Base-by-base conservation (phyloP, 1,139 yeast genomes). In the Scheffersomyces stambukii region DNA sequence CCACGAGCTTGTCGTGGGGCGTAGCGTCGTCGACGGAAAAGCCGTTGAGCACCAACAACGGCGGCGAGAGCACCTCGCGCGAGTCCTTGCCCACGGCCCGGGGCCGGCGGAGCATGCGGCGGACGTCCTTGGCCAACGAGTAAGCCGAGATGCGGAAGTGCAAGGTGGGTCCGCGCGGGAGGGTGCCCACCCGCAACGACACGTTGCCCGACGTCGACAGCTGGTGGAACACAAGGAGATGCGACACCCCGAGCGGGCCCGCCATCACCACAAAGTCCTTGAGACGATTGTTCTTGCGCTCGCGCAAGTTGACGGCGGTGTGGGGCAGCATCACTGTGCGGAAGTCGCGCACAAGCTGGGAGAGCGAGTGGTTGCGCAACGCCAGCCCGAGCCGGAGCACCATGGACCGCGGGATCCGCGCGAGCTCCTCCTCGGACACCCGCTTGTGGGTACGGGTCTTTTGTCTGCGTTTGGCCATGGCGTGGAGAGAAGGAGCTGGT, bases 221-320 rank as follows among this genome's bases (percentile, higher is more conserved):
- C 51, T 86, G 95, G 40, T 89, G 81, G 61, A 91, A 88, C 15
- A 91, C 67, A 60, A 91, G 76, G 50, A 93, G 58, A 55, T 91
- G 96, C 6, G 91, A 71, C 9, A 93, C 96, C 20, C 96, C 95
- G 30, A 91, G 66, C 6, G 98, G 97, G 4, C 98, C 98, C 21
- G 96, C 88, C 96, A 91, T 89, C 13, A 88, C 95, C 12, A 89
- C 74, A 47, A 84, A 91, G 58, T 91, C 98, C 54, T 82, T 83
- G 41, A 91, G 67, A 49, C 79, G 81, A 55, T 93, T 93, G 25
- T 85, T 69, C 54, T 85, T 85, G 30, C 97, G 69, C 58, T 93
- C 98, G 42, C 81, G 71, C 38, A 93, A 70, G 43, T 78, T 82
- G 45, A 86, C 77, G 11, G 97, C 96, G 4, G 99, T 91, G 48